Base-by-base conservation (phyloP, 108 stramenopile genomes). In the Cylindrotheca closterium region DNA sequence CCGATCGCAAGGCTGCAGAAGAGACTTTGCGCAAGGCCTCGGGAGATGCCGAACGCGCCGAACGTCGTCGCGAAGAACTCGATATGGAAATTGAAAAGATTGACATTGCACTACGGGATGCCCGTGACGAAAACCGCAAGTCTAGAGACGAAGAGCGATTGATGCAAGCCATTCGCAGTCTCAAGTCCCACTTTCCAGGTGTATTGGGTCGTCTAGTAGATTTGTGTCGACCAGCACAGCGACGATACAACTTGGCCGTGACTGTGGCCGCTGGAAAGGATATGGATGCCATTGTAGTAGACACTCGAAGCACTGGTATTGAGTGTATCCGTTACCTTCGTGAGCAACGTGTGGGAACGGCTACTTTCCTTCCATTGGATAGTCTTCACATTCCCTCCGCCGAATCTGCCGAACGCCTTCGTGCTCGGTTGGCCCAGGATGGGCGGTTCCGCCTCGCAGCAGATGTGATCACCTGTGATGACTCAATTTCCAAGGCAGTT, bases 281-380 rank as follows among this genome's bases (percentile, higher is more conserved):
- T 74, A 96, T 97, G 96, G 98, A 98, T 61, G 86, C 92, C 49
- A 88, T 99, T 58, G 98, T 98, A 32, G 98, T 99, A 22, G 98
- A 98, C 67, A 94, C 96, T 1, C 80, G 84, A 62, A 55, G 77
- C 57, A 96, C 87, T 32, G 97, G 77, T n/a, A 74, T 89, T 34
- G 93, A 97, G 33, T 99, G 98, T 71, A 96, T 99, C 63, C 65
- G 80, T 18, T 97, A 98, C 72, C 75, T 99, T 68, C 94, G 97
- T 7, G 92, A 93, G 55, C 88, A 97, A 64, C 93, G 93, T 1
- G 79, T 97, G 26, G 97, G 98, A 28, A 85, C 82, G 21, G 93
- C 94, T n/a, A 92, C 86, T 30, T 99, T 99, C 60, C 77, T 99
- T 49, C 98, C 98, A 5, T 70, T 99, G 47, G 97, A 98, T 56